Conservation (phyloP, 139 green algal genomes). For the Eudorina sp. region DNA sequence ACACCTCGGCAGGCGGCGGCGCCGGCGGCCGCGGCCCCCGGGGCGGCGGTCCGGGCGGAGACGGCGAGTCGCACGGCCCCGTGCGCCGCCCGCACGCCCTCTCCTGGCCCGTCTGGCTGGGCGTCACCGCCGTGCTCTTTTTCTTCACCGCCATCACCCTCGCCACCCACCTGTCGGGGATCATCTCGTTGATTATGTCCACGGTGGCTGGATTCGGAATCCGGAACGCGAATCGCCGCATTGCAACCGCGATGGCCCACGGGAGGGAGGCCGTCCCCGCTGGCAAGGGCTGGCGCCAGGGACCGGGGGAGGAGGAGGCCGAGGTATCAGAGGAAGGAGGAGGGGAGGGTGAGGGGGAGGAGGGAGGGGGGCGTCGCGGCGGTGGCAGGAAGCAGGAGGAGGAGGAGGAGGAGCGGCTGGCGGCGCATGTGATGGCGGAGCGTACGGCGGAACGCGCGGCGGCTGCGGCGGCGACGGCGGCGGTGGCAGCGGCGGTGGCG, state of each 20-base stretch:
- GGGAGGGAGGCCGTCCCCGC: neutral
- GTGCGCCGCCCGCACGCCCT: slow-evolving; percentile 26
- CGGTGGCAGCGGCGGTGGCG: slow-evolving; percentile 12
- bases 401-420: neutral
- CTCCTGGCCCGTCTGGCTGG: slow-evolving; percentile 30
- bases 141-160: neutral
- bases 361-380: neutral
- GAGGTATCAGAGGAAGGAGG: neutral
- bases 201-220: neutral
- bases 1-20: neutral
- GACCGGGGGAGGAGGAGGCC: neutral
- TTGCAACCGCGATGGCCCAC: neutral
- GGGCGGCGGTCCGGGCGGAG: neutral
- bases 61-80: neutral
- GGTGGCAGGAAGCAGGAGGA: neutral
- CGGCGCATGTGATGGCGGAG: neutral
- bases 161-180: slow-evolving; percentile 1
- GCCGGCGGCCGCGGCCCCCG: neutral
- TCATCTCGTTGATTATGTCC: neutral
- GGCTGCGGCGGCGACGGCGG: slow-evolving; percentile 25
- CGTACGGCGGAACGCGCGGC: slow-evolving; percentile 11
- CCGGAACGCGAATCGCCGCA: slow-evolving; percentile 8
- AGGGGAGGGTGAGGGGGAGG: neutral
- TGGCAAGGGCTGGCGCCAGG: neutral
- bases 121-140: neutral